Conservation (phyloP, 2,329 filamentous ascomycete species). For the Penicillium italicum region DNA sequence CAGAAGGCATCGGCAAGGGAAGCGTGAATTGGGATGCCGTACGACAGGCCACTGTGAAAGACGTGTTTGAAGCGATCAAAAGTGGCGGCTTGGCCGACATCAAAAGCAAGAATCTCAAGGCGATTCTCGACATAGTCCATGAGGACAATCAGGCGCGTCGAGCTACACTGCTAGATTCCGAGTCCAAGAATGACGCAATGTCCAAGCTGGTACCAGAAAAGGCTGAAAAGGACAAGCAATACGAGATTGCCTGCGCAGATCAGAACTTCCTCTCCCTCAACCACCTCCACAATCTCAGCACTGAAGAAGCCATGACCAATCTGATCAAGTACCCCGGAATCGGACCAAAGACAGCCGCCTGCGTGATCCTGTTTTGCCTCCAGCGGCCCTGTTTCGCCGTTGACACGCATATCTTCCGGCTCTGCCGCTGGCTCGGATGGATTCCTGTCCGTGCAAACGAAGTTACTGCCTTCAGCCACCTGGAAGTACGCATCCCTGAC, state of each 20-base stretch:
- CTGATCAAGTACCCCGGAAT: constrained; percentile 60
- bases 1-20: constrained; percentile 63
- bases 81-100: constrained; percentile 65
- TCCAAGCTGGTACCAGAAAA: constrained; percentile 32
- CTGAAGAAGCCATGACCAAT: constrained; percentile 55
- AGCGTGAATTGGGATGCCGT: constrained; percentile 75
- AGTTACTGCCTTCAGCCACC: constrained; percentile 55
- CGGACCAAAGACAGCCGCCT: constrained; percentile 63
- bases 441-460: constrained; percentile 50
- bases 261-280: constrained; percentile 62
- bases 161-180: constrained; percentile 46
- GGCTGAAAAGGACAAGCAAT: constrained; percentile 50
- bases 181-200: constrained; percentile 38
- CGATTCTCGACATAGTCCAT: constrained; percentile 68
- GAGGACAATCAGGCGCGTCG: constrained; percentile 61
- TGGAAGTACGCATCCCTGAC: constrained; percentile 59
- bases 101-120: constrained; percentile 71
- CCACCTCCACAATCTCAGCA: constrained; percentile 55
- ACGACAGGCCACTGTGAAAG: constrained; percentile 53
- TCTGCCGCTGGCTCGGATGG: constrained; percentile 61
- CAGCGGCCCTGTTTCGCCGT: constrained; percentile 62
- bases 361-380: constrained; percentile 62
- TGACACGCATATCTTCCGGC: constrained; percentile 64
- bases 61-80: constrained; percentile 67
- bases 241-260: constrained; percentile 56